These are phyloP conservation scores for Alternaria metachromatica DNA, from an alignment of 2,329 filamentous ascomycete species.

Conservation along the genomic window DNA sequence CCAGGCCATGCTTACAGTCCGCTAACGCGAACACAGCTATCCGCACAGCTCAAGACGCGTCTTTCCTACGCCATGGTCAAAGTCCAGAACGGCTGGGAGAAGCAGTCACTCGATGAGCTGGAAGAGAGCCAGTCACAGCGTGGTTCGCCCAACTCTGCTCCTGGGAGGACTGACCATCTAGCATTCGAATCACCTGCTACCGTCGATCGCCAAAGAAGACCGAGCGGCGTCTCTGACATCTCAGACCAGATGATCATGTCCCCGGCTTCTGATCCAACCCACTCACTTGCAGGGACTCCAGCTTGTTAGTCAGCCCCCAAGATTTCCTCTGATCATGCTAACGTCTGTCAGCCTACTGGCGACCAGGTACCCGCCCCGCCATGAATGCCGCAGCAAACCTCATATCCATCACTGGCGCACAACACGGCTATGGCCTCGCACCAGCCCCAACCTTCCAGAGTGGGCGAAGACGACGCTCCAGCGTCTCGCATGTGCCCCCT, in stretches of 20 bases:
- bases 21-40: slow-evolving; percentile 62
- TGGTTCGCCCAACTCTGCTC: slow-evolving; percentile 68
- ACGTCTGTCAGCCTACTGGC: slow-evolving; percentile 36
- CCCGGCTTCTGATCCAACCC: slow-evolving; percentile 36
- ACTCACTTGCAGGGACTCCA: slow-evolving; percentile 31
- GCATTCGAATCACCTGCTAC: slow-evolving; percentile 41
- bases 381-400: slow-evolving; percentile 37
- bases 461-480: slow-evolving; percentile 46
- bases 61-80: slow-evolving; percentile 94
- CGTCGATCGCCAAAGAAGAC: slow-evolving; percentile 37
- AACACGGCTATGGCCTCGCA: slow-evolving; percentile 35
- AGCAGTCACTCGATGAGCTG: slow-evolving; percentile 76
- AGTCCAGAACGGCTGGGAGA: slow-evolving; percentile 85
- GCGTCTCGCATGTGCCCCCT: slow-evolving; percentile 40
- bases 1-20: slow-evolving; percentile 12
- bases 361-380: slow-evolving; percentile 31
- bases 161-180: slow-evolving; percentile 50
- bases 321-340: neutral
- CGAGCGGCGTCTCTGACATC: slow-evolving; percentile 45
- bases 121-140: slow-evolving; percentile 75
- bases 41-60: slow-evolving; percentile 79
- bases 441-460: slow-evolving; percentile 43
- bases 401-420: slow-evolving; percentile 37
- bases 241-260: slow-evolving; percentile 46
- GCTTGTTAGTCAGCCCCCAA: slow-evolving; percentile 25